Evolutionary conservation across 2,329 filamentous ascomycete genomes (phyloP), one percentile per base, ranked within the genome.

Genomic region (Calycina herbarum): DNA sequence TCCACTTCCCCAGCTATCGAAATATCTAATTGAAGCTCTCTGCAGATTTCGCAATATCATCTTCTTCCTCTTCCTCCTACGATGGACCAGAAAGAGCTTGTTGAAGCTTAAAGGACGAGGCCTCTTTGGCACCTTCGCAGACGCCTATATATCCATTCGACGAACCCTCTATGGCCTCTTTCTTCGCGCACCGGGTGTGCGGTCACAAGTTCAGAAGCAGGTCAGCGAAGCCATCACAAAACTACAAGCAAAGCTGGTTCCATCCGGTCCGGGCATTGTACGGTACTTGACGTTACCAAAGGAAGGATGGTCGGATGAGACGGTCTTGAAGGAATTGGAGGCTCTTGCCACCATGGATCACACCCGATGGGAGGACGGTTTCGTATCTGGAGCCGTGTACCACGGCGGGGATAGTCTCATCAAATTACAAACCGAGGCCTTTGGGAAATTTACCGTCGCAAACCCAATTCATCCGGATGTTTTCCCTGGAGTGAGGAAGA

Each of bases 401-500:
- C 94, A 98, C 76, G 95, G 95, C 70, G 95, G 95, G 62, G 86
- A 91, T 48, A 89, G 90, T 57, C 80, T 99, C 72, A 80, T 95
- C 67, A 86, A 90, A 74, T 82, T 99, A 48, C 95, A 99, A 81
- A 91, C 92, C 5, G 92, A 97, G 77, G 94, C 95, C 0, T 98
- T 94, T 82, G 91, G 91, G 70, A 91, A 91, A 78, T 99, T 99
- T 77, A 94, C 93, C 61, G 95, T 99, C 35, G 86, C 93, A 48
- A 99, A 99, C 78, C 95, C 95, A 2, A 95, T 99, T 72, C 95
- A 99, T 78, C 95, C 95, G 6, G 95, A 99, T 79, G 94, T 99
- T 56, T 99, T 99, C 80, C 95, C 95, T 17, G 95, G 94, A 33
- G 94, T 99, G 62, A 85, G 95, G 74, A 99, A 99, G 86, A 99